phyloP scores from a whole-genome alignment of 2,329 filamentous ascomycete genomes.

The Colletotrichum godetiae region DNA sequence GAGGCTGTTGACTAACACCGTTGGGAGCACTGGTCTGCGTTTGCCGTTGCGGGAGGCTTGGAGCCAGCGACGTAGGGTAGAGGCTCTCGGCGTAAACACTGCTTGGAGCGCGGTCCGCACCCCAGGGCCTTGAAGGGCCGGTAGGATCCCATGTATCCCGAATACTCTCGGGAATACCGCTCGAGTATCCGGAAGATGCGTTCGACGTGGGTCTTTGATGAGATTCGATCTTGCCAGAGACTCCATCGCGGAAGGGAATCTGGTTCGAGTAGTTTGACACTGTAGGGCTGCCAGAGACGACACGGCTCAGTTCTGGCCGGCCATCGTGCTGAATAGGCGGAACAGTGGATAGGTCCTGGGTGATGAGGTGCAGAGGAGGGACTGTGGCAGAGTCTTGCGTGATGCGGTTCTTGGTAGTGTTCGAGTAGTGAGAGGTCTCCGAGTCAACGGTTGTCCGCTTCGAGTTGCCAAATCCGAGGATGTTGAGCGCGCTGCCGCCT shows the following conservation, averaged over 20 bases:
- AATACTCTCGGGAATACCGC: slow-evolving; percentile 74
- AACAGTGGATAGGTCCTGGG: slow-evolving; percentile 74
- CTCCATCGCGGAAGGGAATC: slow-evolving; percentile 64
- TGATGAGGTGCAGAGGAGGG: slow-evolving; percentile 71
- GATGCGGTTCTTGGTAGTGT: slow-evolving; percentile 52
- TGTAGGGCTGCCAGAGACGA: slow-evolving; percentile 77
- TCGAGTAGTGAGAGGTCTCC: slow-evolving; percentile 69
- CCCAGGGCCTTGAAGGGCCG: slow-evolving; percentile 58
- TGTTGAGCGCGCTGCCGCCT: slow-evolving; percentile 75
- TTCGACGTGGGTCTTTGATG: slow-evolving; percentile 58
- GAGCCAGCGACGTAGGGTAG: slow-evolving; percentile 55
- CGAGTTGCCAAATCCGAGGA: slow-evolving; percentile 67
- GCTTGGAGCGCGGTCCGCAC: slow-evolving; percentile 60
- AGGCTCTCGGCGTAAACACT: slow-evolving; percentile 61
- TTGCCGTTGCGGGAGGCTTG: slow-evolving; percentile 47
- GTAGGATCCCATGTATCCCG: slow-evolving; percentile 67
- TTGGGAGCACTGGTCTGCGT: slow-evolving; percentile 40
- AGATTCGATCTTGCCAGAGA: slow-evolving; percentile 69
- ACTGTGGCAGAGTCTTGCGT: slow-evolving; percentile 77
- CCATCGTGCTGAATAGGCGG: slow-evolving; percentile 75
- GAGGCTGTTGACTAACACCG: slow-evolving; percentile 61
- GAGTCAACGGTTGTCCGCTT: slow-evolving; percentile 64
- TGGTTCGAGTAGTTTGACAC: slow-evolving; percentile 69
- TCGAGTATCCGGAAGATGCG: slow-evolving; percentile 69
- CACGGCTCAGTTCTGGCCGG: slow-evolving; percentile 71